Evolutionary conservation across 148 eudicot genomes (phyloP), one percentile per base, ranked within the genome.

Genomic region (Chenopodium formosanum): DNA sequence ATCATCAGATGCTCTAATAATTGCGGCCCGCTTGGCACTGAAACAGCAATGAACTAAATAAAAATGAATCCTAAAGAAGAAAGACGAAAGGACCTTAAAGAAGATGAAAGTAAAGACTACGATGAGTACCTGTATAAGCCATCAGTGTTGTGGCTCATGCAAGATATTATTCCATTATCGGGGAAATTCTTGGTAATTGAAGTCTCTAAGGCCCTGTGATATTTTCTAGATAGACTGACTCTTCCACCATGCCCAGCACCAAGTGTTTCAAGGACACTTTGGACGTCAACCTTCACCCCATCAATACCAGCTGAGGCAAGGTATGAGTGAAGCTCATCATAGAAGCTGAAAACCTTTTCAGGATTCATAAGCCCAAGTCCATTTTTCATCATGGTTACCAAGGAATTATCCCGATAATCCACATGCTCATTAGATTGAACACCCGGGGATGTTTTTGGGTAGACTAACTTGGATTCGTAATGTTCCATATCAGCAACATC

Each of bases 211-310:
- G 98, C 97, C 86, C 83, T 92, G 75, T 92, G 97, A 80, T 91
- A 94, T 83, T 92, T 92, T 77, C 91, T 86, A 8, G 98, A 86
- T 58, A 94, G 92, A 79, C 85, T 88, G 63, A 93, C 90, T 83
- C 98, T 88, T 79, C 98, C 98, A 17, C 98, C 98, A 80, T 86
- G 92, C 62, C 97, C 95, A 14, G 91, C 92, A 32, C 98, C 98
- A 63, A 94, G 94, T 71, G 97, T 94, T 82, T 94, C 98, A 25
- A 94, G 92, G 32, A 92, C 86, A 83, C 89, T 92, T 82, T 94
- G 98, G 34, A 90, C 97, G 89, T 94, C 98, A 22, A 94, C 97
- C 82, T 94, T 94, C 56, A 94, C 98, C 83, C 98, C 98, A 88
- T 92, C 92, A 63, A 94, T 88, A 9, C 95, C 91, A 71, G 88